phyloP scores from a whole-genome alignment of 2,329 filamentous ascomycete genomes.

The Chaetomium olivaceum region DNA sequence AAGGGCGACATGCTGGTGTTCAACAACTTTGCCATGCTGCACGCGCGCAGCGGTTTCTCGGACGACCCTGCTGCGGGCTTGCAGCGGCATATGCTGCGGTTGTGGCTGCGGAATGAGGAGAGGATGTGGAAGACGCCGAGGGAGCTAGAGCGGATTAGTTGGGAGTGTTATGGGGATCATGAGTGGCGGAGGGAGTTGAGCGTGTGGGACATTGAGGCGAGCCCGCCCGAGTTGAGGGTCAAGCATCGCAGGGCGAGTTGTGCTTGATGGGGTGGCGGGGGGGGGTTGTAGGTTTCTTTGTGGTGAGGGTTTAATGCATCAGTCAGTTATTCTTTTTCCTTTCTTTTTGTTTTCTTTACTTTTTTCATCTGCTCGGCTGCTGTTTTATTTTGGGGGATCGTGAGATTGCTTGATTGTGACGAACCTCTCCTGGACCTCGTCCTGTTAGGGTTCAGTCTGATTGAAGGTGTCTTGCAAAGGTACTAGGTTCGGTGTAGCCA shows the following conservation, averaged over 20 bases:
- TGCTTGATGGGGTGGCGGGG: background rate
- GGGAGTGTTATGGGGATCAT: conserved; percentile 32
- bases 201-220: conserved; percentile 30
- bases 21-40: conserved; percentile 34
- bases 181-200: conserved; percentile 19
- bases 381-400: no score
- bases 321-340: no score
- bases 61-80: conserved; percentile 15
- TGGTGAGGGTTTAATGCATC: background rate
- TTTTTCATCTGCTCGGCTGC: no score
- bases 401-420: no score
- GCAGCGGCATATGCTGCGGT: conserved; percentile 29
- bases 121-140: conserved; percentile 23
- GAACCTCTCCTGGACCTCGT: no score
- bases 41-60: conserved; percentile 28
- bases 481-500: no score
- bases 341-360: no score
- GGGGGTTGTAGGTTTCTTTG: background rate
- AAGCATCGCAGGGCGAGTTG: conserved; percentile 26
- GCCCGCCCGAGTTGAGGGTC: conserved; percentile 31
- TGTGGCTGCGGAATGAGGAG: conserved; percentile 31
- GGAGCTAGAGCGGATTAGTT: conserved; percentile 24
- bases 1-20: conserved; percentile 30
- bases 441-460: no score
- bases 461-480: no score